These are phyloP conservation scores for Cyphellophora attinorum DNA, from an alignment of 2,329 filamentous ascomycete species.

Conservation along the genomic window DNA sequence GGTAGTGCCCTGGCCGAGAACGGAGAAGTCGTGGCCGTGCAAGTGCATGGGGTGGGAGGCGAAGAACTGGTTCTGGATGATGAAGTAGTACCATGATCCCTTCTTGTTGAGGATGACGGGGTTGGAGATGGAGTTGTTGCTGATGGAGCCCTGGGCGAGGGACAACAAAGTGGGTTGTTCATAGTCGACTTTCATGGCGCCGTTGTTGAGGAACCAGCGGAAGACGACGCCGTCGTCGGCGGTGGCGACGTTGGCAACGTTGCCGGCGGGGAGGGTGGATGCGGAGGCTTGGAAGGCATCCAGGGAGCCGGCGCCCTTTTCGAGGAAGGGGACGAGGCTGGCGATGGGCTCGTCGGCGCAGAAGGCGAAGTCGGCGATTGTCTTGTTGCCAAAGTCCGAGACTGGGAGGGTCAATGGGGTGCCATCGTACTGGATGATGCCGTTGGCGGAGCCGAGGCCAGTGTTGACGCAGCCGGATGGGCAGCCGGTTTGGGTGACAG, in stretches of 20 bases:
- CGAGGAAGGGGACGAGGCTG: slow-evolving; percentile 18
- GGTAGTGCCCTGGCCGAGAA: slow-evolving; percentile 46
- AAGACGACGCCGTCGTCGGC: slow-evolving; percentile 18
- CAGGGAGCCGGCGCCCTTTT: slow-evolving; percentile 13
- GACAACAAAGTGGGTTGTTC: slow-evolving; percentile 22
- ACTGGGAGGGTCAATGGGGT: slow-evolving; percentile 16
- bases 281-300: slow-evolving; percentile 20
- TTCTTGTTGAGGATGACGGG: slow-evolving; percentile 6
- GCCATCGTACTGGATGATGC: slow-evolving; percentile 19
- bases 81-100: slow-evolving; percentile 16
- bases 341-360: slow-evolving; percentile 20
- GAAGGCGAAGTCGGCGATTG: slow-evolving; percentile 19
- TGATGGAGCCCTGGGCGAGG: slow-evolving; percentile 4
- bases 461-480: slow-evolving; percentile 14
- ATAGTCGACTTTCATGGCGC: slow-evolving; percentile 24
- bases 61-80: slow-evolving; percentile 19
- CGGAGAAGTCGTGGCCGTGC: slow-evolving; percentile 60
- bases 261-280: slow-evolving; percentile 14
- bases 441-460: slow-evolving; percentile 15
- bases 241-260: slow-evolving; percentile 14
- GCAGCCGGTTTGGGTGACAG: slow-evolving; percentile 15
- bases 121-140: slow-evolving; percentile 9
- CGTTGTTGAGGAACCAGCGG: slow-evolving; percentile 25
- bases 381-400: slow-evolving; percentile 18
- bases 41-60: slow-evolving; percentile 55